Evolutionary conservation across 345 rosid genomes (phyloP), one percentile per base, ranked within the genome.

Genomic region (Eucalyptus globulus): DNA sequence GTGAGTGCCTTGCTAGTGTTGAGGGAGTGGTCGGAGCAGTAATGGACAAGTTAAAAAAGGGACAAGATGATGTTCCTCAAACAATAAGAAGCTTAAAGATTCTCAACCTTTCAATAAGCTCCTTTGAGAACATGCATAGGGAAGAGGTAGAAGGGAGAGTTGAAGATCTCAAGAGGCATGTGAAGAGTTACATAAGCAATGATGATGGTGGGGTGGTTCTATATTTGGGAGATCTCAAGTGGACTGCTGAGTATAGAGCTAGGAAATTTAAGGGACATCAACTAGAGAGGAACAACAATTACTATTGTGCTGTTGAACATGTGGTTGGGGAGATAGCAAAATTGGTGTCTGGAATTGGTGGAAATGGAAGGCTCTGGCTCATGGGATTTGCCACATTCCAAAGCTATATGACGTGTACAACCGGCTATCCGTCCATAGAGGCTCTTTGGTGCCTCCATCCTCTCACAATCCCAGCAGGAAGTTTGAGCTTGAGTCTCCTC

Each of bases 381-480:
- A 87, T 97, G 93, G 98, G 97, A 60, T 93, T 94, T 87, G 97
- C 99, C n/a, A 96, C 97, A 90, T 95, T 95, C 87, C 95, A 96
- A 86, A 95, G 94, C 87, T 97, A 95, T 94, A 91, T 93, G 95
- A 96, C 94, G 91, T 95, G 95, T 88, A 96, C 95, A 95, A 92
- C 96, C 27, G 95, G 94, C 47, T 91, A 93, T 90, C 97, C 98
- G 22, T 95, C 97, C 43, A 92, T 93, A 4, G 97, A 96, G 87
- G 90, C 93, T 80, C 88, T 96, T 69, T 97, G 96, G 97, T 93
- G 94, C 80, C 95, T 97, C 43, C 94, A 94, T 88, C 95, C 97
- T 80, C 92, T 97, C 7, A 95, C 96, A 88, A 93, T 98, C 91
- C 98, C 98, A 89, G 98, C 99, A 87, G 90, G 95, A 17, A 94